phyloP scores from a whole-genome alignment of 805 yeast species.

The Kuraishia cidri region DNA sequence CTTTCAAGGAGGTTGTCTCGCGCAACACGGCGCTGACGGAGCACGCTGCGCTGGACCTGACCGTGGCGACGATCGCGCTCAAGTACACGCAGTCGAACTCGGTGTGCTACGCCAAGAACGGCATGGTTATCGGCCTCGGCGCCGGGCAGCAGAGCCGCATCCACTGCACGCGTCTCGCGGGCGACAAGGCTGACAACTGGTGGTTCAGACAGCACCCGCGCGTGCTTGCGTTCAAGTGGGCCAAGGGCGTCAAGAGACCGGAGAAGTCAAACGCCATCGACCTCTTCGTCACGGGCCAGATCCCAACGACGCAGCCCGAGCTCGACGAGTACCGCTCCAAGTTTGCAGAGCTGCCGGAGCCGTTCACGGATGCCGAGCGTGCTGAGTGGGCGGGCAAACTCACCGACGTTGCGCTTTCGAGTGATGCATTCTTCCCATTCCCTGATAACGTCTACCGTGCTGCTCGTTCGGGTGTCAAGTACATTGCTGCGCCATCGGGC shows the following conservation, averaged over 20 bases:
- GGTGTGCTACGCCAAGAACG: constrained; percentile 96
- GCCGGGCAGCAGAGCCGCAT: constrained; percentile 99
- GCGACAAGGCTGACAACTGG: constrained; percentile 99
- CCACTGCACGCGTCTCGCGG: constrained; percentile 98
- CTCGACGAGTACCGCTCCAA: constrained; percentile 85
- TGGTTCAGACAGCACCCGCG: constrained; percentile 99
- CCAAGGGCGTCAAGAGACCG: constrained; percentile 96
- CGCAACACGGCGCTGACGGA: constrained; percentile 80
- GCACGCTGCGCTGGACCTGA: constrained; percentile 87
- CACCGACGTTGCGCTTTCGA: constrained; percentile 81
- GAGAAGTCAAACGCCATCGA: constrained; percentile 98
- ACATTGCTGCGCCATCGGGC: constrained; percentile 94
- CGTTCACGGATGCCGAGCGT: constrained; percentile 77
- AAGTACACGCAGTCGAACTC: constrained; percentile 98
- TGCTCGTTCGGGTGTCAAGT: constrained; percentile 92
- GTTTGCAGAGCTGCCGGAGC: constrained; percentile 76
- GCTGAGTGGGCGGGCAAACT: constrained; percentile 78
- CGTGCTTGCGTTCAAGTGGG: constrained; percentile 92
- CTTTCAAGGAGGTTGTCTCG: constrained; percentile 89
- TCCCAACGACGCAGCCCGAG: constrained; percentile 90
- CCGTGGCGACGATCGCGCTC: constrained; percentile 95
- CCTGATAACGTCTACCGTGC: constrained; percentile 99
- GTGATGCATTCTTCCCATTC: constrained; percentile 99
- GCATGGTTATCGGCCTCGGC: constrained; percentile 98
- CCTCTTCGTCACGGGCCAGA: constrained; percentile 82